Conservation (phyloP, 129 eudicot species). For the Heracleum sosnowskyi region DNA sequence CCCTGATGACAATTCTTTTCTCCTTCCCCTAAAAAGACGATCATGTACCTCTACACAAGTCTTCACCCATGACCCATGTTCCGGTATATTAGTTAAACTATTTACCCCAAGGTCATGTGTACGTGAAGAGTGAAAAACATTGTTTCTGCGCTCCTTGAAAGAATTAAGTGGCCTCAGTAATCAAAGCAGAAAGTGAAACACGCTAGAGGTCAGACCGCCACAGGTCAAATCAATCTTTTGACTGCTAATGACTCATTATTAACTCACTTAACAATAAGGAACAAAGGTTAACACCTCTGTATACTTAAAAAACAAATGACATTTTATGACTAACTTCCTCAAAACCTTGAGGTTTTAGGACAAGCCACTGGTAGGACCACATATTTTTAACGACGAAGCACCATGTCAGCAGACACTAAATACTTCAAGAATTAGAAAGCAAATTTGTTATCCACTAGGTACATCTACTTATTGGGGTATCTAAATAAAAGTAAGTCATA, state of each 20-base stretch:
- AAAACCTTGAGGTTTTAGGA: too few species aligned
- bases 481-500: background rate
- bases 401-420: background rate
- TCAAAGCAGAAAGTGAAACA: background rate
- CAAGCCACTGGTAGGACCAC: too few species aligned
- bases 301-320: background rate
- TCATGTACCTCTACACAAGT: background rate
- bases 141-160: background rate
- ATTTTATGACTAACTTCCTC: too few species aligned
- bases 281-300: background rate
- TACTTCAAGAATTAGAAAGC: background rate
- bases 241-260: too few species aligned
- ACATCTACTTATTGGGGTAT: background rate
- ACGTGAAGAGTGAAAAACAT: too few species aligned
- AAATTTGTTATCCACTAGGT: background rate
- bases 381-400: background rate
- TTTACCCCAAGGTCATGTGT: too few species aligned
- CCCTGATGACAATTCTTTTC: background rate
- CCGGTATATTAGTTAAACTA: too few species aligned
- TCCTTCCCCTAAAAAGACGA: background rate
- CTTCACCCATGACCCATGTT: background rate
- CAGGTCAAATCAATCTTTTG: background rate
- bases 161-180: background rate
- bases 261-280: background rate
- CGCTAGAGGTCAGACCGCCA: background rate